Base-by-base conservation (phyloP, 495 filamentous ascomycete genomes). In the Penicillium paxilli region DNA sequence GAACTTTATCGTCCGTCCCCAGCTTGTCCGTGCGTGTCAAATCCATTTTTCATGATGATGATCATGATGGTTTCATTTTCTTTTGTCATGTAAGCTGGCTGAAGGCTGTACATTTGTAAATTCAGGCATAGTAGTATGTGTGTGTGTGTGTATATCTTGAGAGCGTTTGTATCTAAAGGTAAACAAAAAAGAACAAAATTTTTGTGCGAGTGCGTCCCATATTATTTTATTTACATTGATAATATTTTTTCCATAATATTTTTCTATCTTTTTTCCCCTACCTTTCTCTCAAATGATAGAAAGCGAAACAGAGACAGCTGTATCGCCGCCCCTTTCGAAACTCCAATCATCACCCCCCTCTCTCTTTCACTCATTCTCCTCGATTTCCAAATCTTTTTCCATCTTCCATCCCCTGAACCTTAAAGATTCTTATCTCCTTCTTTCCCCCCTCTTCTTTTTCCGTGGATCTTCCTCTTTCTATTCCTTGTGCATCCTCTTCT, bases 241-340 rank as follows among this genome's bases (percentile, higher is more conserved):
- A 28, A 11, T 28, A 28, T 5, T 28, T 28, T 28, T 28, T 28
- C 11, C n/a, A n/a, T 28, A 5, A 5, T 28, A 5, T 28, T 28
- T 28, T 11, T 28, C 11, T 28, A 5, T 28, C 11, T 28, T 28
- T 28, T 28, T 28, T 28, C 11, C 26, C 5, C 26, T 11, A 5
- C 11, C 26, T 28, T 28, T 11, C 26, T 28, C 5, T 28, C 26
- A 5, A 11, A 28, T 28, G 5, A 20, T 9, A 16, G 37, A 28
- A 16, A 26, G n/a, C n/a, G 14, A 54, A n/a, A 51, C 7, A 41
- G 35, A 46, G 14, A 28, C 49, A 55, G 47, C 57, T 32, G 50
- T 51, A 58, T 60, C 47, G 45, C 60, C 50, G 62, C 62, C 59
- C 59, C 62, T 63, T 63, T 65, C 33, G 50, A 57, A 65, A 65